Evolutionary conservation across 2,329 filamentous ascomycete species (phyloP).

Genomic region (Diplodia corticola): DNA sequence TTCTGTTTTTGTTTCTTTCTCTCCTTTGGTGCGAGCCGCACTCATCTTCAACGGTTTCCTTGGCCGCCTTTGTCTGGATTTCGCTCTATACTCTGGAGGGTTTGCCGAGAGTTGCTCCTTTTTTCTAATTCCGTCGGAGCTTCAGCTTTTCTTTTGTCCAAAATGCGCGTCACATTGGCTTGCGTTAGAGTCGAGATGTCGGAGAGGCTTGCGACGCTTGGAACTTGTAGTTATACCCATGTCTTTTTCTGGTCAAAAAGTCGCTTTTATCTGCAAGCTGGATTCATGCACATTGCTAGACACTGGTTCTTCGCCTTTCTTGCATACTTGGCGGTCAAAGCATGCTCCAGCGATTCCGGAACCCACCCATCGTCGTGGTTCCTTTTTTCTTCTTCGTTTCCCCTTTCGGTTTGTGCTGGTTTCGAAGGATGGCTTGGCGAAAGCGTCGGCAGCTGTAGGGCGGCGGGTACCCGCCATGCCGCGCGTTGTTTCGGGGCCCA

Average conservation of each 20-base stretch:
- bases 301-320: neutral
- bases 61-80: neutral
- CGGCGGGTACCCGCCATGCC: too few relatives aligned
- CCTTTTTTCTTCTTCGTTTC: neutral
- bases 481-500: too few relatives aligned
- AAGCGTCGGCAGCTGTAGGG: too few relatives aligned
- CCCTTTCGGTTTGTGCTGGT: neutral
- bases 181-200: neutral
- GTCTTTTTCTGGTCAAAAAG: slow-evolving; percentile 17
- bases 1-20: neutral
- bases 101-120: neutral
- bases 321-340: neutral
- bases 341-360: too few relatives aligned
- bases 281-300: slow-evolving; percentile 5
- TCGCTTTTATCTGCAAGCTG: neutral
- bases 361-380: neutral
- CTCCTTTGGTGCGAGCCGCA: neutral
- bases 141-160: slow-evolving; percentile 14
- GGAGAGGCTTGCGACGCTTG: neutral
- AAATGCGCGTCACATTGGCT: neutral
- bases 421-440: too few relatives aligned
- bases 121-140: neutral
- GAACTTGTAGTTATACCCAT: slow-evolving; percentile 19
- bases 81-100: neutral
- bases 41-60: neutral